Conservation (phyloP, 345 rosid genomes). For the Punica granatum region DNA sequence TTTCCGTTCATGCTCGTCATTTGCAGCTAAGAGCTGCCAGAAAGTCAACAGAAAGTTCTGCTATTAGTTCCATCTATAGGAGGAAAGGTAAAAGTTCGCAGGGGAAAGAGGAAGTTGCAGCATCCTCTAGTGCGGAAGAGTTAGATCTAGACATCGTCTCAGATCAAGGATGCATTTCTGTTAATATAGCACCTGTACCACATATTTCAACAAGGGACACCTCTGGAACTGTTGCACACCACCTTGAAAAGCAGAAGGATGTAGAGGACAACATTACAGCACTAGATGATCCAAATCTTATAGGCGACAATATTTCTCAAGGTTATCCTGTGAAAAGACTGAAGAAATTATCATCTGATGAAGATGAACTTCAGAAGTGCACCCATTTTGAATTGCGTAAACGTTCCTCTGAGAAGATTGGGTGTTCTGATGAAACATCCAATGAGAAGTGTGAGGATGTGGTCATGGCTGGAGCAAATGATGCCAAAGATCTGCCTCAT, state of each 20-base stretch:
- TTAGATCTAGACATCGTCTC: slow-evolving; percentile 21
- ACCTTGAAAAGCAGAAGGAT: slow-evolving; percentile 52
- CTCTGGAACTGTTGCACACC: slow-evolving; percentile 18
- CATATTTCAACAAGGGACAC: slow-evolving; percentile 26
- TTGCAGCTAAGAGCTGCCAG: slow-evolving; percentile 50
- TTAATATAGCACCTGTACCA: slow-evolving; percentile 15
- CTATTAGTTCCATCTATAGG: slow-evolving; percentile 16
- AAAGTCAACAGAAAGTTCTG: slow-evolving; percentile 41
- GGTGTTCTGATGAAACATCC: slow-evolving; percentile 21
- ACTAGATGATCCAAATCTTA: slow-evolving; percentile 12
- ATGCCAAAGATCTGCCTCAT: neutral
- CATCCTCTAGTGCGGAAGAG: slow-evolving; percentile 24
- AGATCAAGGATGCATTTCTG: slow-evolving; percentile 19
- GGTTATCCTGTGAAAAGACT: slow-evolving; percentile 52
- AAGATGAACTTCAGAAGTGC: neutral
- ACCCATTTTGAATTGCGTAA: neutral
- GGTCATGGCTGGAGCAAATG: neutral
- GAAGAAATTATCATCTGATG: slow-evolving; percentile 24
- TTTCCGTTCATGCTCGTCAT: slow-evolving; percentile 17
- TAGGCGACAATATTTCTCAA: slow-evolving; percentile 18
- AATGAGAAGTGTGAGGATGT: slow-evolving; percentile 20
- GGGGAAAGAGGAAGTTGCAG: slow-evolving; percentile 26
- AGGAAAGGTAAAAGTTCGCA: slow-evolving; percentile 25
- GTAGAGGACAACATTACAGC: slow-evolving; percentile 16
- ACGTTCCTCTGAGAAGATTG: neutral